Base-by-base conservation (phyloP, 331 rosid genomes). In the Arachis monticola region DNA sequence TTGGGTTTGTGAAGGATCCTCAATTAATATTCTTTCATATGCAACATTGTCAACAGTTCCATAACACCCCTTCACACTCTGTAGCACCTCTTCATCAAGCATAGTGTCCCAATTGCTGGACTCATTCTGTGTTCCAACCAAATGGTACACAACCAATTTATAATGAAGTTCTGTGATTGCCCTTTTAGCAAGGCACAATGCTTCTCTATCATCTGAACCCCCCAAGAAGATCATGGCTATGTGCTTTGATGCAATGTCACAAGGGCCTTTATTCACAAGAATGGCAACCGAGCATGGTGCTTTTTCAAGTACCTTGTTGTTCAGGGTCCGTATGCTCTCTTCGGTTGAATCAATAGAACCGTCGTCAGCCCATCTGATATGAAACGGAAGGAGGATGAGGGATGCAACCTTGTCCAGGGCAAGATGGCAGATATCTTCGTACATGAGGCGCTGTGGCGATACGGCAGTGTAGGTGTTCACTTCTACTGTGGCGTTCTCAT, bases 241-340 rank as follows among this genome's bases (percentile, higher is more conserved):
- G 0, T 69, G 45, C 31, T 38, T 14, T 5, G 77, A n/a, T 5
- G 83, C 7, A 30, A 13, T 10, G 27, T 60, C 45, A 4, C 73
- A 71, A 17, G 61, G 68, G 8, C 86, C 77, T 5, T 83, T 75
- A 6, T 75, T 83, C 9, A 80, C 82, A 0, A 88, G 77, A 12
- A 88, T 85, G n/a, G 69, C 89, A 1, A 85, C 81, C 0, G 89
- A 88, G 10, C 92, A 88, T 0, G 88, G 88, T 1, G 92, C 80
- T 14, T 63, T 79, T 8, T 81, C 73, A 0, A 88, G 67, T 0
- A 88, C 85, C 53, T 58, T 67, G 3, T 58, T 31, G 22, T 88
- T 85, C 55, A 88, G 4, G 6, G 32, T 10, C 73, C 92, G 79
- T 2, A 83, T 9, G 9, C 41, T 60, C 1, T 68, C 75, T 41